A percentile compares a stretch with the other conserved stretches of the same genome.
Conservation (phyloP, 495 filamentous ascomycete species). For the Aspergillus egyptiacus region DNA sequence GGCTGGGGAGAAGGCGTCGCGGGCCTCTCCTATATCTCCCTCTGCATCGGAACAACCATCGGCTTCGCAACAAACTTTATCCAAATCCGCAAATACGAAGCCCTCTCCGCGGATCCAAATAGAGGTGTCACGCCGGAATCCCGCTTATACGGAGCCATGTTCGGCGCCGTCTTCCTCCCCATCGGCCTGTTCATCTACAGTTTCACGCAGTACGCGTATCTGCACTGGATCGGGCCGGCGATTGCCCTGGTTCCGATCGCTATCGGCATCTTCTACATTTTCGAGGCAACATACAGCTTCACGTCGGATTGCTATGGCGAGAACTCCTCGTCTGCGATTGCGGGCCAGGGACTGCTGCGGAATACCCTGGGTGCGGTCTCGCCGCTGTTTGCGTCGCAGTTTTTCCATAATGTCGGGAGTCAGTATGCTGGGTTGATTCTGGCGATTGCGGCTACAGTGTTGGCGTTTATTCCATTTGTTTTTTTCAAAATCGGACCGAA, state of each 20-base stretch:
- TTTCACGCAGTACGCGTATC: constrained; percentile 60
- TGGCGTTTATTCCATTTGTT: constrained; percentile 39
- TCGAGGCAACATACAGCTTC: constrained; percentile 41
- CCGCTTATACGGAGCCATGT: constrained; percentile 56
- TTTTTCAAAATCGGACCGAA: constrained; percentile 38
- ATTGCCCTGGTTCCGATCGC: constrained; percentile 44
- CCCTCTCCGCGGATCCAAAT: constrained; percentile 49
- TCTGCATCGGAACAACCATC: constrained; percentile 59
- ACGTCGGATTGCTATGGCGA: constrained; percentile 43
- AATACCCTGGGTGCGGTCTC: constrained; percentile 46
- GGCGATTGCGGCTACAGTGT: constrained; percentile 32
- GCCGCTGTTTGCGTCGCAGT: constrained; percentile 42
- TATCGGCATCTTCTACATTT: constrained; percentile 46
- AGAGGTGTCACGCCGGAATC: constrained; percentile 41
- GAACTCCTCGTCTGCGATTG: constrained; percentile 41
- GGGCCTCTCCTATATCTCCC: constrained; percentile 68
- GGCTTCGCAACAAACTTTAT: constrained; percentile 54
- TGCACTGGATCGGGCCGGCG: constrained; percentile 60
- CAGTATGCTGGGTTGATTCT: constrained; percentile 42
- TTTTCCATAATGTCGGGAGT: constrained; percentile 43
- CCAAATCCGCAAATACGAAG: constrained; percentile 53
- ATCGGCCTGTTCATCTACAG: constrained; percentile 74
- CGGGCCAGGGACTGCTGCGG: constrained; percentile 45
- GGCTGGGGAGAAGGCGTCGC: constrained; percentile 59
- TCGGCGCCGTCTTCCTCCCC: constrained; percentile 65